phyloP scores from a whole-genome alignment of 2,329 filamentous ascomycete genomes.

The Talaromyces funiculosus region DNA sequence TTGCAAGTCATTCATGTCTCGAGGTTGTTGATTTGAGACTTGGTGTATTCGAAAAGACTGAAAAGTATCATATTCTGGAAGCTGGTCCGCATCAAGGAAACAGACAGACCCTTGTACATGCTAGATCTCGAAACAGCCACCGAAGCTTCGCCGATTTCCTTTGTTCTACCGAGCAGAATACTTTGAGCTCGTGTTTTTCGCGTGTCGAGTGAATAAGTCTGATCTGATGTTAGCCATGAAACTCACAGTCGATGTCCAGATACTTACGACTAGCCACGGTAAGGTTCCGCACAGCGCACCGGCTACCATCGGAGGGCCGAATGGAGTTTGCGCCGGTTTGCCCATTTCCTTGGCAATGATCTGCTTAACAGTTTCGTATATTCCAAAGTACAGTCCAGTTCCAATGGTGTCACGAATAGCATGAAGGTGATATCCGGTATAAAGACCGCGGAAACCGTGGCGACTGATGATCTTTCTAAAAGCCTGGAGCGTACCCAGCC shows the following conservation, averaged over 20 bases:
- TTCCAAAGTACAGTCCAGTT: conserved; percentile 42
- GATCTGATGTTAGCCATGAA: not conserved
- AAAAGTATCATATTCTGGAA: conserved; percentile 47
- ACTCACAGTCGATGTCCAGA: not conserved
- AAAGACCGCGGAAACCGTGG: conserved; percentile 40
- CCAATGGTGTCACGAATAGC: conserved; percentile 42
- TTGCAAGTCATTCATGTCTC: conserved; percentile 18
- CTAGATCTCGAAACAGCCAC: conserved; percentile 37
- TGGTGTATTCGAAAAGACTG: conserved; percentile 43
- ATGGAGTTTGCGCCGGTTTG: conserved; percentile 35
- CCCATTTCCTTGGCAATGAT: conserved; percentile 40
- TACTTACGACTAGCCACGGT: conserved; percentile 43
- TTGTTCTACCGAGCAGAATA: conserved; percentile 38
- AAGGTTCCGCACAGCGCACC: conserved; percentile 44
- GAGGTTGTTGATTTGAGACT: conserved; percentile 38
- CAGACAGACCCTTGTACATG: conserved; percentile 46
- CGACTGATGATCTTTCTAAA: conserved; percentile 40
- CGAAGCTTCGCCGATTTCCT: conserved; percentile 38
- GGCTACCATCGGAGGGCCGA: conserved; percentile 41
- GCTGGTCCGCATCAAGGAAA: conserved; percentile 42
- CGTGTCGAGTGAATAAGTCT: conserved; percentile 46
- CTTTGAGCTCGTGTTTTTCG: conserved; percentile 47
- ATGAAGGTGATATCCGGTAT: conserved; percentile 43
- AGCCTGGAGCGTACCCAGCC: conserved; percentile 39
- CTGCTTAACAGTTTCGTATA: conserved; percentile 46